These are phyloP conservation scores for Kockiozyma suomiensis DNA, from an alignment of 805 yeast genomes.

Conservation along the genomic window DNA sequence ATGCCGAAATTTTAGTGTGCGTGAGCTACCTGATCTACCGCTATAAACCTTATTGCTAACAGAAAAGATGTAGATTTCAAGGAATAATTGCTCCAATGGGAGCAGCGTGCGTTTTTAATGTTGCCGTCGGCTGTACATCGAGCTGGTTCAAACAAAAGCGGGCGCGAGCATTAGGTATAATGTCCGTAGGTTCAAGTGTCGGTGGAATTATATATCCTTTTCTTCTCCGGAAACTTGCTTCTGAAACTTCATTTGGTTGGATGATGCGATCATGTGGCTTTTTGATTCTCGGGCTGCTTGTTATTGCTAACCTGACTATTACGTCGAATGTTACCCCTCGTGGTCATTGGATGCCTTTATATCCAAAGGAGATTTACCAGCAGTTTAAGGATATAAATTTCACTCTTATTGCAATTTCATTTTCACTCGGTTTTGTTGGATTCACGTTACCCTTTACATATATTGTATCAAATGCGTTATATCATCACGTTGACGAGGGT, in stretches of 20 bases:
- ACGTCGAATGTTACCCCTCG: slow-evolving; percentile 28
- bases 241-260: slow-evolving; percentile 56
- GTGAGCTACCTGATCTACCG: slow-evolving; percentile 47
- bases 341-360: slow-evolving; percentile 23
- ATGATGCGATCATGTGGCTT: slow-evolving; percentile 55
- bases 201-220: slow-evolving; percentile 58
- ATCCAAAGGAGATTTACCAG: slow-evolving; percentile 18
- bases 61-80: slow-evolving; percentile 43
- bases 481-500: slow-evolving; percentile 28
- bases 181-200: slow-evolving; percentile 55
- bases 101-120: slow-evolving; percentile 26
- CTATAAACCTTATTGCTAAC: slow-evolving; percentile 46
- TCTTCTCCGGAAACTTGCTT: slow-evolving; percentile 48
- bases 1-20: slow-evolving; percentile 59
- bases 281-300: slow-evolving; percentile 44
- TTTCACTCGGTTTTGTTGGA: slow-evolving; percentile 27
- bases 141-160: slow-evolving; percentile 49
- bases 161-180: slow-evolving; percentile 51
- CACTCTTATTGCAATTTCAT: slow-evolving; percentile 21
- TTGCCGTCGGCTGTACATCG: slow-evolving; percentile 27
- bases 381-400: slow-evolving; percentile 25
- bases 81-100: slow-evolving; percentile 27
- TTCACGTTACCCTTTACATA: slow-evolving; percentile 41
- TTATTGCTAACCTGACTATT: slow-evolving; percentile 36
- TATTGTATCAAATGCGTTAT: slow-evolving; percentile 39